Conservation (phyloP, 805 yeast genomes). For the Candida nemodendra region DNA sequence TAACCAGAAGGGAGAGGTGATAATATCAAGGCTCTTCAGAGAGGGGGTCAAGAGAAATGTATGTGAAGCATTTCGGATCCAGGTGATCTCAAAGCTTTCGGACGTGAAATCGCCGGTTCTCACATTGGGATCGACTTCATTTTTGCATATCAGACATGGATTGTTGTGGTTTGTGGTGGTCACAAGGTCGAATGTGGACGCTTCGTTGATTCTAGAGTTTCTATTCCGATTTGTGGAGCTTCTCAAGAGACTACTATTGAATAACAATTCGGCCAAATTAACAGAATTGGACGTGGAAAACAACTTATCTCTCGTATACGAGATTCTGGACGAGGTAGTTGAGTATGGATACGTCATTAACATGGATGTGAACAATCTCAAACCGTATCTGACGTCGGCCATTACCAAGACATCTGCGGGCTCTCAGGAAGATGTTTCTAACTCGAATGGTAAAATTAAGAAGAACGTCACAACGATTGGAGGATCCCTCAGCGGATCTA, state of each 20-base stretch:
- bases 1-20: constrained; percentile 78
- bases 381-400: constrained; percentile 30
- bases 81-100: constrained; percentile 66
- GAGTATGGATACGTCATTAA: constrained; percentile 78
- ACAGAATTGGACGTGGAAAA: constrained; percentile 55
- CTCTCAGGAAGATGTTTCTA: constrained; percentile 6
- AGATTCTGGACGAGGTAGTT: constrained; percentile 70
- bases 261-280: constrained; percentile 32
- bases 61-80: constrained; percentile 87
- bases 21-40: constrained; percentile 69
- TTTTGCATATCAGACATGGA: constrained; percentile 66
- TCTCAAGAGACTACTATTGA: constrained; percentile 36
- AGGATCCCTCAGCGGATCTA: constrained; percentile 4
- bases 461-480: constrained; percentile 4
- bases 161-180: constrained; percentile 82
- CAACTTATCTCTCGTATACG: constrained; percentile 70
- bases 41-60: constrained; percentile 77
- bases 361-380: constrained; percentile 49
- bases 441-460: constrained; percentile 1
- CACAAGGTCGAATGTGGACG: constrained; percentile 86
- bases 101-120: constrained; percentile 64
- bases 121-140: constrained; percentile 91
- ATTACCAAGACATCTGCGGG: constrained; percentile 7
- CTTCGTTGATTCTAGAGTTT: constrained; percentile 76
- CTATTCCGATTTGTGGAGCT: constrained; percentile 59